Evolutionary conservation across 2,329 filamentous ascomycete genomes (phyloP).

Genomic region (Aureobasidium sp.): DNA sequence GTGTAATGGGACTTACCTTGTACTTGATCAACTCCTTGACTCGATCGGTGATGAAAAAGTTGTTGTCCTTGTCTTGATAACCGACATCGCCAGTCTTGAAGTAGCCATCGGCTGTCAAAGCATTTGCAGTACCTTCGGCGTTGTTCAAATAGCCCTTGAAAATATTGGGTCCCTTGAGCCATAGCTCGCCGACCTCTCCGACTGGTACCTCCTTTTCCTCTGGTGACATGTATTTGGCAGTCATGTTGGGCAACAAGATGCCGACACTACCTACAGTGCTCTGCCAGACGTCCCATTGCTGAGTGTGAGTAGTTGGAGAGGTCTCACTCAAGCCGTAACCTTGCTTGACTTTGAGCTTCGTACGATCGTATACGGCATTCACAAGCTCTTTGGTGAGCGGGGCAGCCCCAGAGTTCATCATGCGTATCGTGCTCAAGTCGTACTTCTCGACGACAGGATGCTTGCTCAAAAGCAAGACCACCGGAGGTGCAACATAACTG

Average conservation of each 20-base stretch:
- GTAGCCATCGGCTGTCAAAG: constrained; percentile 69
- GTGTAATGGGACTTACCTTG: constrained; percentile 35
- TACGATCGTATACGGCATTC: constrained; percentile 63
- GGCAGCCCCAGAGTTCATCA: constrained; percentile 82
- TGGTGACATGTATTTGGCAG: constrained; percentile 68
- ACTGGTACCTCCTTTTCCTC: constrained; percentile 52
- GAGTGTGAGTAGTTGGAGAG: constrained; percentile 68
- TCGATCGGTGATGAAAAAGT: constrained; percentile 87
- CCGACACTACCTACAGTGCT: constrained; percentile 72
- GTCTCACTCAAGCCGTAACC: constrained; percentile 89
- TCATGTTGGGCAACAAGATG: constrained; percentile 68
- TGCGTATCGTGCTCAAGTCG: constrained; percentile 69
- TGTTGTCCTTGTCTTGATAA: constrained; percentile 66
- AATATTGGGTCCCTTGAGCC: constrained; percentile 72
- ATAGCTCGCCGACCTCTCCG: constrained; percentile 53
- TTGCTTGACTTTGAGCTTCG: constrained; percentile 79
- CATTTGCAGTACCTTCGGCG: constrained; percentile 60
- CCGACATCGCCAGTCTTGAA: constrained; percentile 90
- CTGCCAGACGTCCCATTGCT: constrained; percentile 66
- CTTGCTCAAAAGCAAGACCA: constrained; percentile 74
- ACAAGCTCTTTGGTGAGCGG: constrained; percentile 77
- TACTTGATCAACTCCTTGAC: constrained; percentile 65
- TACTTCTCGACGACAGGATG: constrained; percentile 72
- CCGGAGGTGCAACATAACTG: constrained; percentile 74
- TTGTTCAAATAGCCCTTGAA: constrained; percentile 75